These are phyloP conservation scores for Oryza brachyantha DNA, from an alignment of 176 grass and related monocot genomes.

Conservation along the genomic window DNA sequence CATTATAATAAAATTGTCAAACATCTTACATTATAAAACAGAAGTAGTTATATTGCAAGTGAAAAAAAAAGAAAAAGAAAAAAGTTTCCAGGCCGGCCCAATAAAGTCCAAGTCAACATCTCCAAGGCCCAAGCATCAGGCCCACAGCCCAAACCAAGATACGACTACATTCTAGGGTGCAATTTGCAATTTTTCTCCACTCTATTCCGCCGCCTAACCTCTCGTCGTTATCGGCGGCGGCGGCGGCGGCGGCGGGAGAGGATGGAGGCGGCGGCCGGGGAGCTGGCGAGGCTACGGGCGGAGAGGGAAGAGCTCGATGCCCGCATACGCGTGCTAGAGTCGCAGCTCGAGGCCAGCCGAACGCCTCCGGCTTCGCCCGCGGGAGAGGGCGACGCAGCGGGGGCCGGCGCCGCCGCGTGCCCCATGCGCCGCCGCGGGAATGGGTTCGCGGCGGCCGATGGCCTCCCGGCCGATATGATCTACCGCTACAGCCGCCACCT, in stretches of 20 bases:
- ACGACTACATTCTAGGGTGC: background rate
- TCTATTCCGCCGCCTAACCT: background rate
- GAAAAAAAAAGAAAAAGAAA: background rate
- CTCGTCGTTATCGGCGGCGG: background rate
- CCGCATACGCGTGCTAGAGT: constrained; percentile 60
- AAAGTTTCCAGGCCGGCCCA: background rate
- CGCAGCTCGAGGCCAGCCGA: constrained; percentile 23
- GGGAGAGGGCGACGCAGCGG: constrained; percentile 7
- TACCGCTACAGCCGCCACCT: constrained; percentile 87
- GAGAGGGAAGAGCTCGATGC: constrained; percentile 56
- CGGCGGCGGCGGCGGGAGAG: background rate
- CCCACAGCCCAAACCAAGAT: background rate
- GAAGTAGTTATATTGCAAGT: background rate
- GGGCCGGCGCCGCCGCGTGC: constrained; percentile 9
- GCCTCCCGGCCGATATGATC: constrained; percentile 63
- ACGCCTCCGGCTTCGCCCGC: background rate
- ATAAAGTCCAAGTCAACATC: background rate
- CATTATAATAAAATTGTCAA: no score
- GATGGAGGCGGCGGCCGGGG: constrained; percentile 29
- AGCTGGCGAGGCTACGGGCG: constrained; percentile 52
- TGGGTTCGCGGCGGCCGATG: background rate
- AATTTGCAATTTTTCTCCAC: background rate
- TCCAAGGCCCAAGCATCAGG: background rate
- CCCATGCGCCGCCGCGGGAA: background rate
- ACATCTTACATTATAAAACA: no score